Evolutionary conservation across 768 basidiomycete genomes (phyloP).

Genomic region (Pulveroboletus sp.): DNA sequence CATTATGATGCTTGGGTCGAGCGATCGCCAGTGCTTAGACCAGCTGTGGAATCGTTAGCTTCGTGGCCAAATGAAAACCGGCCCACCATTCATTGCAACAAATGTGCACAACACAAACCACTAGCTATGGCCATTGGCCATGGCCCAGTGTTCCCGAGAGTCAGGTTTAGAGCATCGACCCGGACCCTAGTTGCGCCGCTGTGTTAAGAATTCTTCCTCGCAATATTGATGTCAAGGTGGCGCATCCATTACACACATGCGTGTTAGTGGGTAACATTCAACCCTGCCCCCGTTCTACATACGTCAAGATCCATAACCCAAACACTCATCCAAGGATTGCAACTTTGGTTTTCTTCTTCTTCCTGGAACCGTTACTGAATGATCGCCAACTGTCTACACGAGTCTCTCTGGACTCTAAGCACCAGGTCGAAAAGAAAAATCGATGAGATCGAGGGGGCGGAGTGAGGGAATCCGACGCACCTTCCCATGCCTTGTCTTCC

Average conservation of each 20-base stretch:
- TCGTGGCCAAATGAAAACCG: too few species aligned
- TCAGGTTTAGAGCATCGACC: too few species aligned
- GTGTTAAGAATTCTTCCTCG: not conserved
- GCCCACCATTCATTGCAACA: too few species aligned
- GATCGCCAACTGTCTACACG: slow-evolving; percentile 84
- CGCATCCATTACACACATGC: slow-evolving; percentile 9
- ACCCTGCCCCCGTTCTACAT: slow-evolving; percentile 1
- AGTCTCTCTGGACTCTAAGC: slow-evolving; percentile 67
- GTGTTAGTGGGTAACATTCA: slow-evolving; percentile 13
- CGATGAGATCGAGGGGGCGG: not conserved
- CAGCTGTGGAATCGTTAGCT: too few species aligned
- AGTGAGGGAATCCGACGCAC: slow-evolving; percentile 36
- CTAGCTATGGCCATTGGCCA: too few species aligned
- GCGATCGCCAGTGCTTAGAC: too few species aligned
- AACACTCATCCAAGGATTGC: slow-evolving; percentile 58
- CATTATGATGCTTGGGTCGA: too few species aligned
- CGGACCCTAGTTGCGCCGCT: too few species aligned
- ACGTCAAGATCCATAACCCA: not conserved
- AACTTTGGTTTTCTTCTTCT: slow-evolving; percentile 80
- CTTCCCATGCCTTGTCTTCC: slow-evolving; percentile 88
- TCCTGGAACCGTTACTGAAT: slow-evolving; percentile 64
- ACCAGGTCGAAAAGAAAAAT: not conserved
- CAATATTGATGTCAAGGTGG: slow-evolving; percentile 1
- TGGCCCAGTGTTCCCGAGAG: too few species aligned
- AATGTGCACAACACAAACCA: too few species aligned